Evolutionary conservation across 208 protist species (phyloP).

Genomic region (Leishmania lainsoni): DNA sequence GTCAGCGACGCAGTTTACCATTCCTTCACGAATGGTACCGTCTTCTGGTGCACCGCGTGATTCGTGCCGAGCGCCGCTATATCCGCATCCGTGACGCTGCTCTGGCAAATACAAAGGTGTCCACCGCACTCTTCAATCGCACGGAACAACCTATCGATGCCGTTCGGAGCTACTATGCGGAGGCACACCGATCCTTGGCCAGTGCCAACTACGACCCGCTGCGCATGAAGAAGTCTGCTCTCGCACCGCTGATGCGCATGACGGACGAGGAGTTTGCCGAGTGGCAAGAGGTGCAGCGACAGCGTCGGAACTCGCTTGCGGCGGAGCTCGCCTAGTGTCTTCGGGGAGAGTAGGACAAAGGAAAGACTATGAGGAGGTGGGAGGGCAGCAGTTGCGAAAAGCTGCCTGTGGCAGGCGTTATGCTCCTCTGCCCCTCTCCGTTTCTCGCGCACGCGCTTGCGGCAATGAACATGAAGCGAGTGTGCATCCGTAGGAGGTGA

Average conservation of each 20-base stretch:
- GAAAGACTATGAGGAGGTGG: neutral
- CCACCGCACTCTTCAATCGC: slow-evolving; percentile 48
- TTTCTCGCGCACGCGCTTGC: neutral
- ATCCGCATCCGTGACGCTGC: slow-evolving; percentile 56
- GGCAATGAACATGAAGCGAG: neutral
- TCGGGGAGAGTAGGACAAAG: neutral
- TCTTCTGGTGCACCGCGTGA: slow-evolving; percentile 62
- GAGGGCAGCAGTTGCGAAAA: neutral
- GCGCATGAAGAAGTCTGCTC: slow-evolving; percentile 77
- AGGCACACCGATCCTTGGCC: slow-evolving; percentile 75
- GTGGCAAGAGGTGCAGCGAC: slow-evolving; percentile 65
- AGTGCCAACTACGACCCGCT: slow-evolving; percentile 84
- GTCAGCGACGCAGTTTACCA: slow-evolving; percentile 74
- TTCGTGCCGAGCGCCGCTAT: slow-evolving; percentile 80
- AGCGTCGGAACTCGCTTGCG: slow-evolving; percentile 55
- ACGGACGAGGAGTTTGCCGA: slow-evolving; percentile 62
- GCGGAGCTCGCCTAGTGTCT: slow-evolving; percentile 48
- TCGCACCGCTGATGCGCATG: slow-evolving; percentile 79
- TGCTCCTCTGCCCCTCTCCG: neutral
- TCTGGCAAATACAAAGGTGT: slow-evolving; percentile 33
- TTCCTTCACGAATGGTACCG: slow-evolving; percentile 81
- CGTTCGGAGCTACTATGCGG: slow-evolving; percentile 66
- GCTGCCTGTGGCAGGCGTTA: neutral
- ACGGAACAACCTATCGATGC: slow-evolving; percentile 62
- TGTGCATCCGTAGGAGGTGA: neutral